Base-by-base conservation (phyloP, 805 yeast genomes). In the Lachancea thermotolerans region DNA sequence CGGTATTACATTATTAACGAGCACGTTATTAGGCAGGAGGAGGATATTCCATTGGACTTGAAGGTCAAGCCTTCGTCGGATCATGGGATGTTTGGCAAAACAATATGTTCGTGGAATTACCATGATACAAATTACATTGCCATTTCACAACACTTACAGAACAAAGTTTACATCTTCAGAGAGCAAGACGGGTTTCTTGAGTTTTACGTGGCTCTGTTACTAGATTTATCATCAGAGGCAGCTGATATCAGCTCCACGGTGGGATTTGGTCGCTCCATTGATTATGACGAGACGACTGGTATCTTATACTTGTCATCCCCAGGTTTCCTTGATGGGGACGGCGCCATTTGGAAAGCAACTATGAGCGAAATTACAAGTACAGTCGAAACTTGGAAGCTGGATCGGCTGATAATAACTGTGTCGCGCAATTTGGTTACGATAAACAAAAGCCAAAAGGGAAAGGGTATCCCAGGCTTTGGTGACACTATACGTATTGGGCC, bases 391-490 rank as follows among this genome's bases (percentile, higher is more conserved):
- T 65, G 39, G 60, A 57, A 21, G 29, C 50, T 8, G n/a, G 42
- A 42, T 27, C 40, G 35, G 2, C 31, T 52, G n/a, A 14, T 45
- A 15, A 35, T 54, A n/a, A 49, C 47, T 14, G 27, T 36, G 2
- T 30, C 44, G 10, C 43, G 41, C 16, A 49, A 56, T 37, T 34
- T 54, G 33, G 27, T 44, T 16, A 31, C 45, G 27, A 37, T 40
- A 27, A 51, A 50, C 30, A 44, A 46, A 1, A 61, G 61, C 1
- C 58, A 53, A 4, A 33, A 39, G 0, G 60, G 56, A 1, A 58
- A 57, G 21, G 73, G 66, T 2, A 69, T 62, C 38, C 56, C 71
- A 7, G 76, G 73, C 15, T 76, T 73, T 56, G 82, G 81, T 2
- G 52, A 59, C 14, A 47, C 66, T 0, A 31, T 78, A 16, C 68